Evolutionary conservation across 768 basidiomycete genomes (phyloP).

Genomic region (Hypholoma fasciculare): DNA sequence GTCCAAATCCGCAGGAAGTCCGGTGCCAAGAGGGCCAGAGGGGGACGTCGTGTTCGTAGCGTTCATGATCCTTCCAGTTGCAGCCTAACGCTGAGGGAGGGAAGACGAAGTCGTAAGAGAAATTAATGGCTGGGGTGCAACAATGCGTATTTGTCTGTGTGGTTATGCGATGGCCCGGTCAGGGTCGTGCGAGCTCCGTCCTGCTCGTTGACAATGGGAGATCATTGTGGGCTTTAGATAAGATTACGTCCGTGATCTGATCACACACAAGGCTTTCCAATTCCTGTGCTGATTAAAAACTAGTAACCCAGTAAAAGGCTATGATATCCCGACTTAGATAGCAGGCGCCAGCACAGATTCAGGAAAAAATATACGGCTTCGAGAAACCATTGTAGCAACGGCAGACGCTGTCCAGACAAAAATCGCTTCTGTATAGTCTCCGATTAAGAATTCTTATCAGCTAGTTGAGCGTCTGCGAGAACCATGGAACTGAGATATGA

Average conservation of each 20-base stretch:
- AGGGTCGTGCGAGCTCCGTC: slow-evolving; percentile 1
- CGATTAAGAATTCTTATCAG: not conserved
- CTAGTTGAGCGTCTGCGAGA: not conserved
- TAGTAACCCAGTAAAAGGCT: no score
- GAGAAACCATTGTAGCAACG: no score
- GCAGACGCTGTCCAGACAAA: no score
- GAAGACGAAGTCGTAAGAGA: slow-evolving; percentile 11
- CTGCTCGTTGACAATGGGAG: not conserved
- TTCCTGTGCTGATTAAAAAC: no score
- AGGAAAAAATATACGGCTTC: no score
- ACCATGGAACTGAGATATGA: not conserved
- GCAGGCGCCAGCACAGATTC: no score
- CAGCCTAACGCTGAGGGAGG: slow-evolving; percentile 16
- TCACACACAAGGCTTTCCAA: no score
- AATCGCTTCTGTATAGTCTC: no score
- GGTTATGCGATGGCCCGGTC: not conserved
- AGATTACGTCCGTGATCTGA: not conserved
- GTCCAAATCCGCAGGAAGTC: slow-evolving; percentile 9
- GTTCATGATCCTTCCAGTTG: slow-evolving; percentile 19
- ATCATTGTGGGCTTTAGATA: not conserved
- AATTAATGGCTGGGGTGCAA: not conserved
- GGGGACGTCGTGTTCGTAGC: slow-evolving; percentile 7
- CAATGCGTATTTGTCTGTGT: slow-evolving; percentile 7
- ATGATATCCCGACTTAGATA: no score
- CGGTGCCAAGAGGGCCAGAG: not conserved